Base-by-base conservation (phyloP, 495 filamentous ascomycete species). In the Articulospora tetracladia region DNA sequence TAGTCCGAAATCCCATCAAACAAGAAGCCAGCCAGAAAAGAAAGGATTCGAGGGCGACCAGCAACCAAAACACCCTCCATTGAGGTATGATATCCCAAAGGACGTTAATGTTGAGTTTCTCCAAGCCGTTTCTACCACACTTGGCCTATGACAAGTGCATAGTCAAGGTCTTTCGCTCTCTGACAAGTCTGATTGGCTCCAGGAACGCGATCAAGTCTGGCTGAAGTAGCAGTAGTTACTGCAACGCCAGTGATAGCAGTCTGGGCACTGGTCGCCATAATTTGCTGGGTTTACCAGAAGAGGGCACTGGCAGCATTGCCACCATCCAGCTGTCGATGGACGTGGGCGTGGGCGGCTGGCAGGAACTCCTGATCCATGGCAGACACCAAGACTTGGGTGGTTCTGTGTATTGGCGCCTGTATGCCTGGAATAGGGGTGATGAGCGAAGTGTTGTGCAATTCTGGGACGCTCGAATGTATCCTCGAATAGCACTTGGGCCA, bases 261-360 rank as follows among this genome's bases (percentile, higher is more conserved):
- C 48, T 7, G 48, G 48, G 48, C 48, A 51, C 11, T 51, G 22
- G 10, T 28, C 25, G 6, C 19, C 19, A 51, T 13, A 6, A 11
- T 3, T 25, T 24, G 22, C 48, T n/a, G 48, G 48, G 17, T 51
- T 51, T 4, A 51, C 48, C 3, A 13, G 3, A 11, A 11, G 10
- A 28, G 22, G 22, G 25, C 48, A 51, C 23, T 48, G 26, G 34
- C 59, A 49, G 30, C 59, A 61, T 10, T 30, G 28, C 59, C 59
- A 60, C 49, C 49, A 60, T 24, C 49, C 50, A 19, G 19, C 17
- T 4, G 22, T 39, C 2, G 49, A 6, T 51, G 56, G 56, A 8
- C n/a, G n/a, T n/a, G 3, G 4, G 8, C 39, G 8, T 19, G 39
- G 3, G 15, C n/a, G n/a, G 39, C 15, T 44, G 4, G 8, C 15